A percentile compares a stretch with the other conserved stretches of the same genome.
Conservation (phyloP, 129 eudicot genomes). For the Centella asiatica region DNA sequence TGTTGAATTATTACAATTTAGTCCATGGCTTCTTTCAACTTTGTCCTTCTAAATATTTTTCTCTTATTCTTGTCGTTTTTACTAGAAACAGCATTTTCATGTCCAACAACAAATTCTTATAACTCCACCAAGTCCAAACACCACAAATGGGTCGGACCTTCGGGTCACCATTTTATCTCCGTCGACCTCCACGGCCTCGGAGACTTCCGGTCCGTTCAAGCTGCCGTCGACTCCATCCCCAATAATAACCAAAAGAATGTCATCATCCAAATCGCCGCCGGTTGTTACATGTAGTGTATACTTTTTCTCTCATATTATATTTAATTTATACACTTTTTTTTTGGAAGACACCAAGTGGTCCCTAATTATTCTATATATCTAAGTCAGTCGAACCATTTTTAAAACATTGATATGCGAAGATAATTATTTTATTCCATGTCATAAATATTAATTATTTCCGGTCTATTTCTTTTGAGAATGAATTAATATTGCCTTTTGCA, state of each 20-base stretch:
- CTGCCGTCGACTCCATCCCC: constrained; percentile 71
- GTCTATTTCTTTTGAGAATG: too few relatives aligned
- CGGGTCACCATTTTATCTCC: constrained; percentile 57
- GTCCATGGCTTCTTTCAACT: background rate
- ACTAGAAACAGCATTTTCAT: background rate
- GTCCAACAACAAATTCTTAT: background rate
- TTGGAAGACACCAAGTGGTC: too few relatives aligned
- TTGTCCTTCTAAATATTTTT: background rate
- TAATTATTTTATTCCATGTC: too few relatives aligned
- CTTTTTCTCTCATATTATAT: too few relatives aligned
- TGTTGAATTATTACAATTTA: background rate
- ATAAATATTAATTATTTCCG: too few relatives aligned
- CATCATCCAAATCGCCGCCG: constrained; percentile 55
- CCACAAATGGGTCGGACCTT: constrained; percentile 80
- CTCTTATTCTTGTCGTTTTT: background rate
- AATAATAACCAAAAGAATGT: constrained; percentile 49
- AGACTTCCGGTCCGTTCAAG: constrained; percentile 67
- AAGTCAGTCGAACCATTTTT: too few relatives aligned
- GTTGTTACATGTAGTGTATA: constrained; percentile 52
- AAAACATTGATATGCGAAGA: too few relatives aligned
- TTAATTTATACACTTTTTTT: too few relatives aligned
- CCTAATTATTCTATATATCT: too few relatives aligned
- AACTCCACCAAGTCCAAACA: constrained; percentile 33
- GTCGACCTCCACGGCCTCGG: constrained; percentile 60
- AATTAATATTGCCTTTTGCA: too few relatives aligned